Base-by-base conservation (phyloP, 345 rosid species). In the Pistacia vera region DNA sequence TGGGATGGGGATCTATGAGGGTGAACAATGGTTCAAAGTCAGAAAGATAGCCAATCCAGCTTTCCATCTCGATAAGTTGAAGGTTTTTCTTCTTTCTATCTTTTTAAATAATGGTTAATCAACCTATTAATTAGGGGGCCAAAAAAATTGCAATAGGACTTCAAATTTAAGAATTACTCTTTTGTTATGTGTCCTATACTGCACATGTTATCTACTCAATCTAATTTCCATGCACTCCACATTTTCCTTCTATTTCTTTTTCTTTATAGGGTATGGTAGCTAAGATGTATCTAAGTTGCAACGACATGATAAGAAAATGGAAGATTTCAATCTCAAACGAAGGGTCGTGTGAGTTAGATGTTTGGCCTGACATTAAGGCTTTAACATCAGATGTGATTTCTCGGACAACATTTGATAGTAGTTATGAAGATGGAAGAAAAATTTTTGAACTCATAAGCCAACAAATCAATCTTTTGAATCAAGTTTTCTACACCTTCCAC, bases 351-450 rank as follows among this genome's bases (percentile, higher is more conserved):
- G 79, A 82, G 49, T 52, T 79, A 11, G 77, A 82, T 28, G 80
- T 69, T 7, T 83, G 82, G 75, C 70, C 68, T 11, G 35, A 58
- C 62, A 44, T 82, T 69, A 83, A 58, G 48, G 63, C n/a, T 69
- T 79, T 56, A 68, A 82, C 85, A 44, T 79, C 77, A 13, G 91
- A 88, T 11, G 80, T 81, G 25, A 82, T 88, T 75, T 79, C 87
- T 18, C 54, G 81, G 71, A 83, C 91, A 6, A 86, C 88, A 11
- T 91, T 92, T 74, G 93, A 92, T 2, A 89, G 90, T 69, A 92
- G 88, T 84, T 89, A 86, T 36, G 89, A 89, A 73, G 97, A 89
- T 75, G 95, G 95, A 30, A 88, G 81, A 59, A 85, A 82, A 66
- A 88, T 89, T 70, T 93, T 93, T 66, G 77, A 82, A 65, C 83